A percentile compares a stretch with the other conserved stretches of the same genome.
These are phyloP conservation scores for Oenanthe sinensis DNA, from an alignment of 129 eudicot genomes.

Conservation along the genomic window DNA sequence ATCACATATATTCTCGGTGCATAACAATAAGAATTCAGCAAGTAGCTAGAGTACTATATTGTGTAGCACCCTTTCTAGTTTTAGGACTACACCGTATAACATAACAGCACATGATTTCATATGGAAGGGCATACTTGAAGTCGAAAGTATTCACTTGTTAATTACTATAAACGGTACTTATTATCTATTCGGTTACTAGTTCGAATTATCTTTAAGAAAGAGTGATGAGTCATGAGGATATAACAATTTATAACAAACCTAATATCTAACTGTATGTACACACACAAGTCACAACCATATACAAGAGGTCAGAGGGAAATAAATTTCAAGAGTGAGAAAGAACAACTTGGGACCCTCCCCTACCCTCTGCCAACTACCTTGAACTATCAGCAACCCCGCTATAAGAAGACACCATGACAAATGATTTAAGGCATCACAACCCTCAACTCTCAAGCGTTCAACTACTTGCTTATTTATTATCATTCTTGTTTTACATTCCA, in stretches of 20 bases:
- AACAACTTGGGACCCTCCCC: not conserved
- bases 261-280: not conserved
- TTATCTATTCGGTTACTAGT: not conserved
- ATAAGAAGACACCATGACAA: not conserved
- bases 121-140: not conserved
- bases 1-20: not conserved
- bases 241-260: not conserved
- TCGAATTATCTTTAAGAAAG: not conserved
- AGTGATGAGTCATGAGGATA: not conserved
- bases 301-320: not conserved
- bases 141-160: not conserved
- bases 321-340: not conserved
- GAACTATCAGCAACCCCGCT: not conserved
- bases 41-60: not conserved
- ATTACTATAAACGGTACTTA: not conserved
- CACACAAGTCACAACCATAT: not conserved
- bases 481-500: not conserved
- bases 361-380: not conserved
- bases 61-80: not conserved
- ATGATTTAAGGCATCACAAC: not conserved
- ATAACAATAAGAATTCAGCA: not conserved
- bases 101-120: not conserved
- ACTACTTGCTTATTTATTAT: not conserved
- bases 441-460: not conserved
- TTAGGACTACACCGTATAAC: not conserved